phyloP scores from a whole-genome alignment of 768 basidiomycete genomes.

The Podaxis sp. region DNA sequence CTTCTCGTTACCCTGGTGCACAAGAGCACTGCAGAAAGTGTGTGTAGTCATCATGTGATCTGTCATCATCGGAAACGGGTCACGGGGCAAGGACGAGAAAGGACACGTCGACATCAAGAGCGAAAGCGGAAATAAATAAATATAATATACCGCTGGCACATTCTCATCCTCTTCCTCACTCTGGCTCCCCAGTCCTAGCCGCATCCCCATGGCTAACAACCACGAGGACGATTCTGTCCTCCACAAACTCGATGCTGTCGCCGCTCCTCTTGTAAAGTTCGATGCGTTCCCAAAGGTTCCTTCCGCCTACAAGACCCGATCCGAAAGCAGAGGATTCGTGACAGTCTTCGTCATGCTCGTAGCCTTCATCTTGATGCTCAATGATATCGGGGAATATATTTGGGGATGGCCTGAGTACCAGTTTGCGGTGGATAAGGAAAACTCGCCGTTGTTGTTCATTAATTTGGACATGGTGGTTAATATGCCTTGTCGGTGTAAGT shows the following conservation, averaged over 20 bases:
- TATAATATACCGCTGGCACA: slow-evolving; percentile 8
- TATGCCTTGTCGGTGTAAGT: slow-evolving; percentile 90
- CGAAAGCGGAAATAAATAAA: neutral
- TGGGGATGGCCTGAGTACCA: slow-evolving; percentile 92
- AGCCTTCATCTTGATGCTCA: slow-evolving; percentile 72
- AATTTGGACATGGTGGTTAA: slow-evolving; percentile 93
- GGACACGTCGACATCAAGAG: slow-evolving; percentile 10
- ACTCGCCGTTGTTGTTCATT: slow-evolving; percentile 63
- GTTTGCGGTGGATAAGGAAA: slow-evolving; percentile 77
- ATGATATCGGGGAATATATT: slow-evolving; percentile 86
- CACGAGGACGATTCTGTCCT: slow-evolving; percentile 30
- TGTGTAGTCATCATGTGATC: neutral
- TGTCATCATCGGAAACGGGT: neutral
- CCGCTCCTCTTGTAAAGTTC: slow-evolving; percentile 65
- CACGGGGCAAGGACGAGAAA: neutral
- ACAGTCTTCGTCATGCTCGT: slow-evolving; percentile 67
- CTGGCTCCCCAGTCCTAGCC: neutral
- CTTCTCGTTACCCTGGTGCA: neutral
- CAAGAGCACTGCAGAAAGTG: neutral
- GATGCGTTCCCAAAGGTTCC: slow-evolving; percentile 89
- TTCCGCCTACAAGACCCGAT: slow-evolving; percentile 74
- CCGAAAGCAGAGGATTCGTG: slow-evolving; percentile 76
- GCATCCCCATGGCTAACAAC: slow-evolving; percentile 1
- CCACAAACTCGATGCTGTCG: slow-evolving; percentile 60
- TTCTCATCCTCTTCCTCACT: slow-evolving; percentile 4